phyloP scores from a whole-genome alignment of 164 flowering plant genomes.

The Kalanchoe fedtschenkoi region DNA sequence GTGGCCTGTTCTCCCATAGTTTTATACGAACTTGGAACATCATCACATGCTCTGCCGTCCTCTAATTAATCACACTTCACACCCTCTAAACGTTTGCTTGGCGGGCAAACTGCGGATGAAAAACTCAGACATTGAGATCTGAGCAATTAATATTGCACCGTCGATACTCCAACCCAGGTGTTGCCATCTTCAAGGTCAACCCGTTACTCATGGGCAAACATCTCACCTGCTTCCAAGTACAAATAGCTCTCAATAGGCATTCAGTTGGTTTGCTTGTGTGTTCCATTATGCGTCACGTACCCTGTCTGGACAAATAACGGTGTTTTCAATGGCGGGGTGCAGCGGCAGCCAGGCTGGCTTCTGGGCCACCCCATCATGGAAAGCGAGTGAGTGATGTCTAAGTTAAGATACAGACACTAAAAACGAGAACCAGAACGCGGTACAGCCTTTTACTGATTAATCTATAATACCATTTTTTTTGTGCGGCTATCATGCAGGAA shows the following conservation, averaged over 20 bases:
- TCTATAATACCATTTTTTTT: too few relatives aligned
- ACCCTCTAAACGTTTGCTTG: neutral
- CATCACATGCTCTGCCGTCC: neutral
- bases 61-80: too few relatives aligned
- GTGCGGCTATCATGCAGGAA: conserved; percentile 3
- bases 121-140: neutral
- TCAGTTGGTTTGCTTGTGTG: neutral
- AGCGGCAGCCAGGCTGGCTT: conserved; percentile 1
- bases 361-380: neutral
- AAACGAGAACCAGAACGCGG: neutral
- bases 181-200: neutral
- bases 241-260: neutral
- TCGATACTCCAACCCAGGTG: neutral
- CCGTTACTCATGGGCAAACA: too few relatives aligned
- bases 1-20: neutral
- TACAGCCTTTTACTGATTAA: neutral
- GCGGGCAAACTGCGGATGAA: neutral
- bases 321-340: neutral
- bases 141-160: neutral
- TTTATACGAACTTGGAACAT: neutral
- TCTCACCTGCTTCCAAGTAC: neutral
- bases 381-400: neutral
- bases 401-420: neutral
- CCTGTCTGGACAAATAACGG: neutral
- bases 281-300: neutral